Conservation (phyloP, 2,329 filamentous ascomycete species). For the Endocalyx cinctus region DNA sequence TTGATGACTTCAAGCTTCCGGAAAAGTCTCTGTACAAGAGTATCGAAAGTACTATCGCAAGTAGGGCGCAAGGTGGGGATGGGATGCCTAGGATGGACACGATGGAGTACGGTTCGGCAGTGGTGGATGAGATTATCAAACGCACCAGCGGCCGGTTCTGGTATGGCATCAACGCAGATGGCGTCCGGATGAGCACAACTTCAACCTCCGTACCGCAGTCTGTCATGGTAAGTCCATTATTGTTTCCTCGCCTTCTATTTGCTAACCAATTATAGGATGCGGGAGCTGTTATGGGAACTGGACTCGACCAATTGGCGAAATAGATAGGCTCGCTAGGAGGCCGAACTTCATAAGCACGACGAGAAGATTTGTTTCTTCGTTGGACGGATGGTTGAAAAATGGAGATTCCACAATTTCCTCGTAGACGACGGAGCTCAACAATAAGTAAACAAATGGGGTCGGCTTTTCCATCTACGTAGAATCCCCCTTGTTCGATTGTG, state of each 20-base stretch:
- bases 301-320: too few relatives aligned
- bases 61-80: slow-evolving; percentile 18
- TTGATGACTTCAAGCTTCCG: slow-evolving; percentile 19
- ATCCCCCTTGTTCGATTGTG: too few relatives aligned
- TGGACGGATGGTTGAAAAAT: too few relatives aligned
- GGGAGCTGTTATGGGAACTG: slow-evolving; percentile 16
- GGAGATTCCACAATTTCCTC: too few relatives aligned
- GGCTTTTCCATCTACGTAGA: too few relatives aligned
- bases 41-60: slow-evolving; percentile 14
- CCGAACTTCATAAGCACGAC: too few relatives aligned
- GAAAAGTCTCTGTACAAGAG: slow-evolving; percentile 18
- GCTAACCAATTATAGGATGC: slow-evolving; percentile 16
- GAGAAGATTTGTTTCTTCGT: too few relatives aligned
- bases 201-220: slow-evolving; percentile 16
- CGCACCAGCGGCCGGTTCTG: slow-evolving; percentile 18
- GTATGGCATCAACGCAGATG: slow-evolving; percentile 15
- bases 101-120: slow-evolving; percentile 15
- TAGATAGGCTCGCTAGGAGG: too few relatives aligned
- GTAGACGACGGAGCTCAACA: too few relatives aligned
- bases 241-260: not conserved
- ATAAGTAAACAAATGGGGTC: too few relatives aligned
- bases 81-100: slow-evolving; percentile 17
- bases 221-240: slow-evolving; percentile 11
- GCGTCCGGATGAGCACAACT: slow-evolving; percentile 15
- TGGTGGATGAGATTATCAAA: slow-evolving; percentile 13